These are phyloP conservation scores for Cytospora piceae DNA, from an alignment of 2,329 filamentous ascomycete genomes.

Conservation along the genomic window DNA sequence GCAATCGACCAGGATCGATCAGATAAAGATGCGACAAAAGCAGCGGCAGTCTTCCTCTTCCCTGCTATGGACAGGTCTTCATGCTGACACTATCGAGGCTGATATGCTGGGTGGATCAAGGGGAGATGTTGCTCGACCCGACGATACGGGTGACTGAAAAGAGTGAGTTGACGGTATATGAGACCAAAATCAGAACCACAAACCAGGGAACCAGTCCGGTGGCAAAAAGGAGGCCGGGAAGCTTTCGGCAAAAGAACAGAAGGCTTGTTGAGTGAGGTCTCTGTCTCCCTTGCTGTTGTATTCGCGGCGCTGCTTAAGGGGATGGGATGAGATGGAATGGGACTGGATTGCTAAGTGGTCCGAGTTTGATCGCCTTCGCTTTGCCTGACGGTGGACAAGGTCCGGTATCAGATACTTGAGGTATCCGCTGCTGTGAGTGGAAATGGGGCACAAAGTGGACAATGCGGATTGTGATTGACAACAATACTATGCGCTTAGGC, in stretches of 20 bases:
- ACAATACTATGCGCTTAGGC: slow-evolving; percentile 15
- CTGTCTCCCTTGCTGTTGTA: neutral
- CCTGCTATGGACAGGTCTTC: slow-evolving; percentile 28
- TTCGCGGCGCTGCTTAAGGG: too few relatives aligned
- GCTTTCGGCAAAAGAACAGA: neutral
- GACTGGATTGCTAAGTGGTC: slow-evolving; percentile 6
- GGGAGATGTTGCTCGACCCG: slow-evolving; percentile 10
- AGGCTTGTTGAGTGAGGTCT: neutral
- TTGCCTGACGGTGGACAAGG: slow-evolving; percentile 25
- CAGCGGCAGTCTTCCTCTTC: slow-evolving; percentile 23
- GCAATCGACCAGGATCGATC: neutral
- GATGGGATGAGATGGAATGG: neutral
- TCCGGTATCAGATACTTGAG: slow-evolving; percentile 19
- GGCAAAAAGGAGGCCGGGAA: neutral
- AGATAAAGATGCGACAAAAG: slow-evolving; percentile 21
- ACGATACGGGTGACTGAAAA: slow-evolving; percentile 5
- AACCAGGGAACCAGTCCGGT: slow-evolving; percentile 16
- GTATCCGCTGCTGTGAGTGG: slow-evolving; percentile 4
- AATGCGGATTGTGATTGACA: slow-evolving; percentile 25
- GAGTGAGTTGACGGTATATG: slow-evolving; percentile 1
- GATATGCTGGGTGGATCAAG: slow-evolving; percentile 21
- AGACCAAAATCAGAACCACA: neutral
- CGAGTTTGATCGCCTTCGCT: slow-evolving; percentile 29
- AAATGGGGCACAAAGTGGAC: slow-evolving; percentile 19
- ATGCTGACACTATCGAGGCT: slow-evolving; percentile 24